These are phyloP conservation scores for Gossypium rotundifolium DNA, from an alignment of 345 rosid genomes.

Conservation along the genomic window DNA sequence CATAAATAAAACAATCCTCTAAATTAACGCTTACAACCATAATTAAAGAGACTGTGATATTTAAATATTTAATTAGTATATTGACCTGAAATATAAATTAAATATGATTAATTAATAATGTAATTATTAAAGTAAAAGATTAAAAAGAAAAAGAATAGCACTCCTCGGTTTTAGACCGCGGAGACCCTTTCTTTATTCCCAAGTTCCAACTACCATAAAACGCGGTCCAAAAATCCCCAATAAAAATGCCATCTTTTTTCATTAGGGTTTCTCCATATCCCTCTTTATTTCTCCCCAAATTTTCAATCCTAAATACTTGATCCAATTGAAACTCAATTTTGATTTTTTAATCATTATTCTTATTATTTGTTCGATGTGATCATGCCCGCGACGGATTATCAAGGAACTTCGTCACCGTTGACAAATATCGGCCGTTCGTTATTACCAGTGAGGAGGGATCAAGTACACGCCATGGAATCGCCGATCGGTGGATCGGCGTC, in stretches of 20 bases:
- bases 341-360: not conserved
- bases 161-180: not conserved
- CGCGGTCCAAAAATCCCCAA: slow-evolving; percentile 32
- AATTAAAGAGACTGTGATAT: too few species aligned
- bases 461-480: slow-evolving; percentile 38
- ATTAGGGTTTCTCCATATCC: slow-evolving; percentile 29
- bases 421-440: slow-evolving; percentile 32
- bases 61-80: too few species aligned
- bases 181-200: slow-evolving; percentile 10
- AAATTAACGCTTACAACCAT: too few species aligned
- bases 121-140: not conserved
- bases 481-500: slow-evolving; percentile 20
- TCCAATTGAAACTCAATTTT: not conserved
- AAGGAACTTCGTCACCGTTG: slow-evolving; percentile 28
- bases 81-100: not conserved
- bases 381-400: slow-evolving; percentile 65
- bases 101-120: not conserved
- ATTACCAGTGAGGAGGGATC: slow-evolving; percentile 36
- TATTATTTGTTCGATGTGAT: slow-evolving; percentile 15
- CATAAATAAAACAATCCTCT: too few species aligned
- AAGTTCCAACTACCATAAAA: slow-evolving; percentile 15
- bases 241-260: slow-evolving; percentile 14
- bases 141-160: not conserved
- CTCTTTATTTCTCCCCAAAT: not conserved
- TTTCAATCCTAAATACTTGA: not conserved